Evolutionary conservation across 305 asterid genomes (phyloP).

Genomic region (Rubia peregrina): DNA sequence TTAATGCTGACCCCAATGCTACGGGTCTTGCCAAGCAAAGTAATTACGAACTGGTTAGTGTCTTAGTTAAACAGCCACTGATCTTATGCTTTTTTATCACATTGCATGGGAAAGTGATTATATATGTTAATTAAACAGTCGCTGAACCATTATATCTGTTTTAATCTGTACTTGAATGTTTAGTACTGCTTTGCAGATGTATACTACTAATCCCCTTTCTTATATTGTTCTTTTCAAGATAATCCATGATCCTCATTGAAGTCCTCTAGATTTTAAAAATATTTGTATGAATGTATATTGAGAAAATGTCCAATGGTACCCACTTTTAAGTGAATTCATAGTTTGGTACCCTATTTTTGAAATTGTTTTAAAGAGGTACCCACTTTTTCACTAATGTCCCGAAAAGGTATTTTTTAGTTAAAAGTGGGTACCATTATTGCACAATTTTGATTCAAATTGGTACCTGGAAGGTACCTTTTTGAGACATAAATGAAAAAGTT

Average conservation of each 20-base stretch:
- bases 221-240: neutral
- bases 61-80: neutral
- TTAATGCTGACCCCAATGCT: slow-evolving; percentile 78
- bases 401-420: too few relatives aligned
- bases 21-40: slow-evolving; percentile 85
- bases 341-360: too few relatives aligned
- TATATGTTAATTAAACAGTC: neutral
- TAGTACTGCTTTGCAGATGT: neutral
- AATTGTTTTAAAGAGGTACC: too few relatives aligned
- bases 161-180: neutral
- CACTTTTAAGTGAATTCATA: too few relatives aligned
- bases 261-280: neutral
- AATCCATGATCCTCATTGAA: neutral
- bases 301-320: too few relatives aligned
- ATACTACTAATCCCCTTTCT: neutral
- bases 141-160: neutral
- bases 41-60: slow-evolving; percentile 87
- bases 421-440: too few relatives aligned
- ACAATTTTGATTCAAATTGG: too few relatives aligned
- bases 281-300: too few relatives aligned
- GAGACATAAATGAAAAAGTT: too few relatives aligned
- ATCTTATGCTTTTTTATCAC: neutral
- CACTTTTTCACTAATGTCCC: too few relatives aligned
- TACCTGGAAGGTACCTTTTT: too few relatives aligned
- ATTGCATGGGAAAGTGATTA: slow-evolving; percentile 4